A percentile compares a stretch with the other conserved stretches of the same genome.
Evolutionary conservation across 257 asterid species (phyloP).

Genomic region (Ilex aquifolium): DNA sequence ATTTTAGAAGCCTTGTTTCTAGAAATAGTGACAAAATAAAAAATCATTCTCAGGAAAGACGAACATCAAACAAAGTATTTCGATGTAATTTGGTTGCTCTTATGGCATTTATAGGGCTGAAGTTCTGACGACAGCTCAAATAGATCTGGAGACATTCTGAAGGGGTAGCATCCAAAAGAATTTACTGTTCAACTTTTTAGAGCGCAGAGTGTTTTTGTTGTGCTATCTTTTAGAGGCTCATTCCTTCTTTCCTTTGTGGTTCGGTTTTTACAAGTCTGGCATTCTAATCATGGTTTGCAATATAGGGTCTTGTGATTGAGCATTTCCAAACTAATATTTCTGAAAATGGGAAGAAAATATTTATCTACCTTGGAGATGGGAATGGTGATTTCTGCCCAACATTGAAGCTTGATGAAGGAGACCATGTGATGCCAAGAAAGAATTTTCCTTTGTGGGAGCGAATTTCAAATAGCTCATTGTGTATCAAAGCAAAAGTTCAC

Average conservation of each 20-base stretch:
- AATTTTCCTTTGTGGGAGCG: constrained; percentile 43
- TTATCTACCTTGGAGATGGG: constrained; percentile 78
- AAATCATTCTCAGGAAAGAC: too few species aligned
- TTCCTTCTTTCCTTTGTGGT: neutral
- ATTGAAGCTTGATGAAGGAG: constrained; percentile 54
- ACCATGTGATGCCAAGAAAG: constrained; percentile 60
- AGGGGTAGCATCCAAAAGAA: too few species aligned
- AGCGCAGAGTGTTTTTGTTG: too few species aligned
- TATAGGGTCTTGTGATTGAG: constrained; percentile 55
- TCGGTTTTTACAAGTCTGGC: neutral
- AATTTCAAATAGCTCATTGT: constrained; percentile 30
- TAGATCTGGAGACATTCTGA: too few species aligned
- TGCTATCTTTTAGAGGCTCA: neutral
- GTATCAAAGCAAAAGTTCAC: constrained; percentile 51
- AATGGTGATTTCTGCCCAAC: constrained; percentile 76
- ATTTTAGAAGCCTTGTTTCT: too few species aligned
- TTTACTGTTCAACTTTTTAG: neutral
- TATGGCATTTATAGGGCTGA: too few species aligned
- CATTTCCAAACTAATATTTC: constrained; percentile 32
- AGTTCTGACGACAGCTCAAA: too few species aligned
- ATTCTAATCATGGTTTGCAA: constrained; percentile 1
- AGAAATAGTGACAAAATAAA: too few species aligned
- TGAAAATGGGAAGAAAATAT: constrained; percentile 22
- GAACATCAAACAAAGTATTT: too few species aligned
- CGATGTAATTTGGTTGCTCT: too few species aligned